These are phyloP conservation scores for Hypoxylon rickii DNA, from an alignment of 495 filamentous ascomycete species.

Conservation along the genomic window DNA sequence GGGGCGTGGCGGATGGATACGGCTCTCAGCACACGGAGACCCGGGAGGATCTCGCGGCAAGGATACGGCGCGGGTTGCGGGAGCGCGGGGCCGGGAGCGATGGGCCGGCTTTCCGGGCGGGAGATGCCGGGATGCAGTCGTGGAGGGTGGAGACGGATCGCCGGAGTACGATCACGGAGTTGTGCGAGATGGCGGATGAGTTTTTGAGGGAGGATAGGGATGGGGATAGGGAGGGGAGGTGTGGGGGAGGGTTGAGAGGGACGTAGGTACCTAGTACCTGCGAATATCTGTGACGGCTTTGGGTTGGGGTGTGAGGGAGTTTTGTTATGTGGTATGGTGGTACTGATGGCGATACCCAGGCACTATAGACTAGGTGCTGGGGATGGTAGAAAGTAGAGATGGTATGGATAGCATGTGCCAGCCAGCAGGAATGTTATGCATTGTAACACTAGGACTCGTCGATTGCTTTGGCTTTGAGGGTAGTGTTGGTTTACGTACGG, in stretches of 20 bases:
- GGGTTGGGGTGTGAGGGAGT: background rate
- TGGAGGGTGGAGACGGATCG: background rate
- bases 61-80: conserved; percentile 16
- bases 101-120: background rate
- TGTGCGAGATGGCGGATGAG: conserved; percentile 31
- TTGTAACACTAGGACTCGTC: background rate
- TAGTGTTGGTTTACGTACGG: too few species aligned
- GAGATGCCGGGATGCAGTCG: background rate
- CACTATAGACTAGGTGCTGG: background rate
- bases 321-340: conserved; percentile 12
- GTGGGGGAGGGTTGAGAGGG: too few species aligned
- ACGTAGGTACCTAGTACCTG: too few species aligned
- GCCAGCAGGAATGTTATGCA: conserved; percentile 1
- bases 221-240: background rate
- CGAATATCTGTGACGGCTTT: too few species aligned
- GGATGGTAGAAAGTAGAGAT: too few species aligned
- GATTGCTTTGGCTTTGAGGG: background rate
- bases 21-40: conserved; percentile 23
- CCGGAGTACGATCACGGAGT: conserved; percentile 8
- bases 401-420: conserved; percentile 1
- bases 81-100: background rate
- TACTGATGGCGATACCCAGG: background rate
- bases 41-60: conserved; percentile 5
- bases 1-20: background rate
- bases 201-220: conserved; percentile 17